Evolutionary conservation across 495 filamentous ascomycete species (phyloP).

Genomic region (Astrothelium subdiscretum): DNA sequence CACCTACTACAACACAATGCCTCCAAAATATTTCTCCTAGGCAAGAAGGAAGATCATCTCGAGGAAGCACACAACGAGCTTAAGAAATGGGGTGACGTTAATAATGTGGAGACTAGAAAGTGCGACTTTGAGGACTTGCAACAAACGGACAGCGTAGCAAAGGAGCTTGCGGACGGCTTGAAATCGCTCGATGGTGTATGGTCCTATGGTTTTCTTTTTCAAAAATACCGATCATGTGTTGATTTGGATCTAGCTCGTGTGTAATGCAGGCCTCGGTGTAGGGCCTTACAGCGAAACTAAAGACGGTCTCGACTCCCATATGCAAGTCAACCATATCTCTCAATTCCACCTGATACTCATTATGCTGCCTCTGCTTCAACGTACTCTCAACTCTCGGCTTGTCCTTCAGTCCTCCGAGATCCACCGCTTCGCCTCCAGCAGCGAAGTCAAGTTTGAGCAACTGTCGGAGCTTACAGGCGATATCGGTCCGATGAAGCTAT

Average conservation of each 20-base stretch:
- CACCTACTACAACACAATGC: conserved; percentile 42
- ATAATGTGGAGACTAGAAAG: conserved; percentile 18
- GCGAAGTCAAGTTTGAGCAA: conserved; percentile 34
- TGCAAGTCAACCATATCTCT: conserved; percentile 26
- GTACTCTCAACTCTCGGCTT: conserved; percentile 26
- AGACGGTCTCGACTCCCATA: conserved; percentile 27
- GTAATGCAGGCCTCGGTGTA: conserved; percentile 27
- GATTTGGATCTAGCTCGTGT: conserved; percentile 11
- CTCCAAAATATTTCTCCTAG: conserved; percentile 35
- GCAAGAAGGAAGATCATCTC: conserved; percentile 28
- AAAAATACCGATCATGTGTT: background rate
- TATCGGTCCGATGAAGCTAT: conserved; percentile 40
- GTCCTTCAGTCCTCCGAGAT: conserved; percentile 44
- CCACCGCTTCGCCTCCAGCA: conserved; percentile 34
- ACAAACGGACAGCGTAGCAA: conserved; percentile 18
- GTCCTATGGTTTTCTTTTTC: background rate
- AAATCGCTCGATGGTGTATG: conserved; percentile 16
- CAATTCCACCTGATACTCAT: conserved; percentile 24
- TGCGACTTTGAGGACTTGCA: conserved; percentile 21
- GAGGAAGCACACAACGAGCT: conserved; percentile 19
- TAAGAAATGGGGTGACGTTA: conserved; percentile 18
- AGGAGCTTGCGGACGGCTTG: conserved; percentile 17
- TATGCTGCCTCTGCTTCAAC: conserved; percentile 20
- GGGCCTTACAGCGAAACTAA: conserved; percentile 23
- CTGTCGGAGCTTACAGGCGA: conserved; percentile 44